Evolutionary conservation across 768 basidiomycete genomes (phyloP).

Genomic region (Xerocomellus dryophilus): DNA sequence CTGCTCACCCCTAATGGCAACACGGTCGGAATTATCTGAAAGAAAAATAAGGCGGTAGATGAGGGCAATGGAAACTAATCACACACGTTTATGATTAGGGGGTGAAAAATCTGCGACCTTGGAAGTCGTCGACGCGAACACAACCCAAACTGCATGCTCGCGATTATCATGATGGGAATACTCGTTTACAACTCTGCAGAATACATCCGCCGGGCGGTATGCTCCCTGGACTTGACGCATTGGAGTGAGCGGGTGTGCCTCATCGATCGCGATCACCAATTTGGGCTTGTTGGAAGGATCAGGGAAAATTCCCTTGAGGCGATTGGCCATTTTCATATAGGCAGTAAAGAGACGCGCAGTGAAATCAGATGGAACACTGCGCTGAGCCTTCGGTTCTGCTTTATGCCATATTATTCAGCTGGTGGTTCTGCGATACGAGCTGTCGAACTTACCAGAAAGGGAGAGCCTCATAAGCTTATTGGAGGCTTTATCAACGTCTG

Average conservation of each 20-base stretch:
- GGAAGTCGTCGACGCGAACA: conserved; percentile 17
- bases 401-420: background rate
- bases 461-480: background rate
- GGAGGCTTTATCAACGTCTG: background rate
- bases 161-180: conserved; percentile 2
- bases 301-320: background rate
- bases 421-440: background rate
- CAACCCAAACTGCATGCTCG: conserved; percentile 10
- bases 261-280: conserved; percentile 18
- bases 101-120: conserved; percentile 7
- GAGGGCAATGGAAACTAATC: too few species aligned
- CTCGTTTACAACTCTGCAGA: conserved; percentile 1
- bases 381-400: background rate
- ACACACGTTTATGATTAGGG: background rate
- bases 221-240: too few species aligned
- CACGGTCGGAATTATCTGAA: conserved; percentile 8
- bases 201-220: conserved; percentile 5
- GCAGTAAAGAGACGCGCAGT: background rate
- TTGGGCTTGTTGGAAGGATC: background rate
- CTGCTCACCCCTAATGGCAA: background rate
- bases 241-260: conserved; percentile 6
- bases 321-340: background rate
- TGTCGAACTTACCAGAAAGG: background rate
- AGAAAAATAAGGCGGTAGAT: background rate
- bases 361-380: background rate